A percentile compares a stretch with the other conserved stretches of the same genome.
phyloP scores from a whole-genome alignment of 495 filamentous ascomycete genomes.

The Thermochaetoides thermophila region DNA sequence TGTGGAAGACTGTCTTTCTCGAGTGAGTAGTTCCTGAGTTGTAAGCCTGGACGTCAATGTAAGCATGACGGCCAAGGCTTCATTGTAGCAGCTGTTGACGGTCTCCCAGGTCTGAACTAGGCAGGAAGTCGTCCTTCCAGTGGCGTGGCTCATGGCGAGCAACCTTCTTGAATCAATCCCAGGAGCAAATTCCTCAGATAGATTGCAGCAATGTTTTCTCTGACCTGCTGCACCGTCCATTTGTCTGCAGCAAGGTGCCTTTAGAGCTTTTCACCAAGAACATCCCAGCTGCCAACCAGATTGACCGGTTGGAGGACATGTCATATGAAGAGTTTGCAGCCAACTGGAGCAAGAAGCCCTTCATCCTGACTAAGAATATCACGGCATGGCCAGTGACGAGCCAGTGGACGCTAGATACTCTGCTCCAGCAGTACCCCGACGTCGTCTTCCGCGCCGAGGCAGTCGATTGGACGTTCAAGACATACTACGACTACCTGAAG shows the following conservation, averaged over 20 bases:
- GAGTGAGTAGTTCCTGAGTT: slow-evolving; percentile 45
- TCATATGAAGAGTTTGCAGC: slow-evolving; percentile 56
- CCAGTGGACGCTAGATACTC: slow-evolving; percentile 52
- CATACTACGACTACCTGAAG: slow-evolving; percentile 73
- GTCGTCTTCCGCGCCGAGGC: slow-evolving; percentile 77
- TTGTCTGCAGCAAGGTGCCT: slow-evolving; percentile 68
- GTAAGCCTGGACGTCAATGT: not conserved
- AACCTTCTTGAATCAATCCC: slow-evolving; percentile 54
- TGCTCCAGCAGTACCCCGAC: slow-evolving; percentile 49
- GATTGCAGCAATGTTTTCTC: slow-evolving; percentile 75
- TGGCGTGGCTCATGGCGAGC: slow-evolving; percentile 85
- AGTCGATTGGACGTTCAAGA: slow-evolving; percentile 74
- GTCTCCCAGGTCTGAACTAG: slow-evolving; percentile 10
- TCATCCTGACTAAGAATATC: slow-evolving; percentile 78
- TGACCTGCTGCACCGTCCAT: slow-evolving; percentile 80
- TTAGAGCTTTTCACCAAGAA: slow-evolving; percentile 48
- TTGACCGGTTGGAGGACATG: slow-evolving; percentile 53
- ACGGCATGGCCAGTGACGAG: slow-evolving; percentile 67
- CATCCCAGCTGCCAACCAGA: slow-evolving; percentile 61
- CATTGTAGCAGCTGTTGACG: slow-evolving; percentile 5
- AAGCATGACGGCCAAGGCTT: too few species aligned
- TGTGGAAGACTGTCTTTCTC: slow-evolving; percentile 81
- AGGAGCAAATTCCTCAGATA: slow-evolving; percentile 33
- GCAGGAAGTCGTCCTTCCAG: slow-evolving; percentile 28
- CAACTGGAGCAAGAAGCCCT: slow-evolving; percentile 67